Conservation (phyloP, 495 filamentous ascomycete species). For the Aspergillus bertholletiae region DNA sequence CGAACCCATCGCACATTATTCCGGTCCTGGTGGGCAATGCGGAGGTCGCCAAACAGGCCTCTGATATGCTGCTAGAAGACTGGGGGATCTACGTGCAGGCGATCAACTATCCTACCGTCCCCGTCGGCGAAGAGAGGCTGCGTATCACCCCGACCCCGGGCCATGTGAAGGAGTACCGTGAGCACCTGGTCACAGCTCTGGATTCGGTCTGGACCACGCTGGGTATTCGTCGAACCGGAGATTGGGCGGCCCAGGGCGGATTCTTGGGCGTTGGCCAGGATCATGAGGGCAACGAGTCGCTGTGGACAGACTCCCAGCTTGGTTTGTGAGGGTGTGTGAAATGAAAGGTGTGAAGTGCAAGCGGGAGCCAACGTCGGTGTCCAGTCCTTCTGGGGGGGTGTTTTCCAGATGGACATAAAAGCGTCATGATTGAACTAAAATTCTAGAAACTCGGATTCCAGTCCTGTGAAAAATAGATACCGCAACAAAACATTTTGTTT, state of each 20-base stretch:
- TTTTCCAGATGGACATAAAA: too few relatives aligned
- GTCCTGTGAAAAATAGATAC: too few relatives aligned
- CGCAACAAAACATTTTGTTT: too few relatives aligned
- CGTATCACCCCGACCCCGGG: conserved; percentile 95
- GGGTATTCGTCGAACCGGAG: conserved; percentile 82
- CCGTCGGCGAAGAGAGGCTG: conserved; percentile 90
- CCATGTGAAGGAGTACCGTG: conserved; percentile 74
- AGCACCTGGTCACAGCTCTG: conserved; percentile 80
- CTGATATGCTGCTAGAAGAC: conserved; percentile 80
- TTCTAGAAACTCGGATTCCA: too few relatives aligned
- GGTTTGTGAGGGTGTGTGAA: too few relatives aligned
- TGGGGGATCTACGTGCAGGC: conserved; percentile 95
- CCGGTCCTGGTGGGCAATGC: conserved; percentile 92
- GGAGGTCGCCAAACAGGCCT: conserved; percentile 86
- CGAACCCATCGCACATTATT: conserved; percentile 94
- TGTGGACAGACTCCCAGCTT: too few relatives aligned
- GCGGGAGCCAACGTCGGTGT: too few relatives aligned
- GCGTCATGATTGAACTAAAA: too few relatives aligned
- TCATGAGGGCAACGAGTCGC: too few relatives aligned
- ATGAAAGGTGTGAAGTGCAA: too few relatives aligned
- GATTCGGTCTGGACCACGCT: conserved; percentile 84
- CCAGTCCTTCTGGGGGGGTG: too few relatives aligned
- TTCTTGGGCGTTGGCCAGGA: conserved; percentile 96
- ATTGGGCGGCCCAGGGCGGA: conserved; percentile 88
- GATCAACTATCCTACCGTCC: conserved; percentile 98